Base-by-base conservation (phyloP, 352 stramenopile genomes). In the Plasmopara muralis region DNA sequence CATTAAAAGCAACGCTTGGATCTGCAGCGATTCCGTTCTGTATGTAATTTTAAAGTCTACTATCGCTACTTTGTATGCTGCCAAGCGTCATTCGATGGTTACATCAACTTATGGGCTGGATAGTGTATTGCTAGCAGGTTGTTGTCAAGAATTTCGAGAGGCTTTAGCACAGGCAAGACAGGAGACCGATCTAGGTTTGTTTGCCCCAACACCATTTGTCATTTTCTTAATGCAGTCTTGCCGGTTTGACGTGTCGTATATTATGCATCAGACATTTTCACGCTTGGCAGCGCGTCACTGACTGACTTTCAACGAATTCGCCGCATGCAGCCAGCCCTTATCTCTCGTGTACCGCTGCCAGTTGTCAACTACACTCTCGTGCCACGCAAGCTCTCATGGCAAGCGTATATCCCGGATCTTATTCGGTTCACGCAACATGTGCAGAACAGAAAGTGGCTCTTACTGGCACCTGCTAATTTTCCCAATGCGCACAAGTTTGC, bases 21-120 rank as follows among this genome's bases (percentile, higher is more conserved):
- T 89, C 49, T 89, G 79, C 55, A 89, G 68, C 39, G 79, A 89
- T 46, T 76, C 79, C 15, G 77, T 83, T 43, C 74, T 89, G 78
- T 89, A 57, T 45, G 75, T 59, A n/a, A 38, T 18, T 33, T 18
- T 43, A 15, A 9, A 43, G 9, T 4, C 38, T 12, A 25, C 16
- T 20, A 43, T 43, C 20, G 20, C 20, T 25, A 3, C 20, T 25
- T 25, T 25, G 20, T 25, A 25, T 25, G 20, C 20, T 25, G 20
- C 20, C 20, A 25, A 25, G 20, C 20, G 20, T 25, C 20, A 25
- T 25, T 25, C 3, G 20, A 25, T 25, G 1, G 20, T 3, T 25
- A 25, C 1, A 3, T 25, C 20, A 25, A 25, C 20, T 25, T 25
- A 25, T 25, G 20, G 20, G 20, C 20, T 25, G 20, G 42, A 39